A percentile compares a stretch with the other conserved stretches of the same genome.
Evolutionary conservation across 352 stramenopile genomes (phyloP).

Genomic region (Phytophthora colocasiae): DNA sequence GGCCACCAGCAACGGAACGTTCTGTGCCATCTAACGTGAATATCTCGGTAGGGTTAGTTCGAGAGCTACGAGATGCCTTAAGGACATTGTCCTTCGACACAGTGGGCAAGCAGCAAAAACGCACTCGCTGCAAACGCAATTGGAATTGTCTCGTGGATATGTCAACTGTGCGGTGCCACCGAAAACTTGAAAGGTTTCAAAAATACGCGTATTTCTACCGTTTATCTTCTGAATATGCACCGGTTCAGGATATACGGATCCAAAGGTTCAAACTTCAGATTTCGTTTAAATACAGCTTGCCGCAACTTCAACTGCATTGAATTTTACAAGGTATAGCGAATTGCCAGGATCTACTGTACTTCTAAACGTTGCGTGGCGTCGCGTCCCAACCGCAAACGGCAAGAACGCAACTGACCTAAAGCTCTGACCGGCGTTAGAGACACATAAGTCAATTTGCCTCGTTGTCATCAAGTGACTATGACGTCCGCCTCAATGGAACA

Average conservation of each 20-base stretch:
- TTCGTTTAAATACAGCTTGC: too few species aligned
- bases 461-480: slow-evolving; percentile 6
- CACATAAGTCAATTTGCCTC: slow-evolving; percentile 19
- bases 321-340: not conserved
- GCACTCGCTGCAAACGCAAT: slow-evolving; percentile 5
- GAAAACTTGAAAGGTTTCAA: slow-evolving; percentile 12
- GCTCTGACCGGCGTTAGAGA: slow-evolving; percentile 4
- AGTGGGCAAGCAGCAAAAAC: slow-evolving; percentile 3
- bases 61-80: too few species aligned
- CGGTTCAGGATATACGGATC: not conserved
- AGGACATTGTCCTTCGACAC: too few species aligned
- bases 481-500: slow-evolving; percentile 41
- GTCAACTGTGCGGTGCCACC: not conserved
- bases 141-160: not conserved
- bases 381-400: not conserved
- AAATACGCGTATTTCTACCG: slow-evolving; percentile 6
- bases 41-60: too few species aligned
- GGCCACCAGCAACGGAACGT: not conserved
- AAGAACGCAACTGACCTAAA: slow-evolving; percentile 3
- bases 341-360: not conserved
- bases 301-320: not conserved
- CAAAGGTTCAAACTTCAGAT: not conserved
- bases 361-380: not conserved
- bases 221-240: not conserved
- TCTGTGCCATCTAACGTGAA: not conserved